Percentiles rank a stretch among this genome's conserved stretches.
These are phyloP conservation scores for Physaria fendleri DNA, from an alignment of 345 rosid genomes.

Conservation along the genomic window DNA sequence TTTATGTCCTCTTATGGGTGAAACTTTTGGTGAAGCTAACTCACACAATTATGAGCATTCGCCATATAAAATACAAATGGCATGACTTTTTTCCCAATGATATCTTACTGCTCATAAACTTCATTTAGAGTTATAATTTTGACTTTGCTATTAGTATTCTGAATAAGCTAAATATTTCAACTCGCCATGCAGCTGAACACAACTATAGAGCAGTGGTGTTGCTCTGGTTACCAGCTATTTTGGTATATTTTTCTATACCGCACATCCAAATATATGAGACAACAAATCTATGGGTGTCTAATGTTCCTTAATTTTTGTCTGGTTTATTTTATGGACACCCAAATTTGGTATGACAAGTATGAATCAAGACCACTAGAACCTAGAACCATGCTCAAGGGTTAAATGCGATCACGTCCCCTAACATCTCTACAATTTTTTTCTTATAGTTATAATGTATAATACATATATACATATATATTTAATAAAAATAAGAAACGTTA, in stretches of 20 bases:
- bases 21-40: conserved; percentile 88
- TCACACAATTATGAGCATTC: conserved; percentile 67
- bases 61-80: conserved; percentile 62
- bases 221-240: conserved; percentile 73
- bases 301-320: conserved; percentile 31
- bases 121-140: neutral
- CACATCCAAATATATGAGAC: neutral
- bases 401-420: too few relatives aligned
- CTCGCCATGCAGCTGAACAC: conserved; percentile 47
- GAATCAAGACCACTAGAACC: too few relatives aligned
- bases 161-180: conserved; percentile 4
- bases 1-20: conserved; percentile 40
- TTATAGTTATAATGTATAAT: too few relatives aligned
- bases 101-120: conserved; percentile 20
- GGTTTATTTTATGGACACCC: conserved; percentile 95
- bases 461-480: too few relatives aligned
- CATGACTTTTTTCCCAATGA: conserved; percentile 89
- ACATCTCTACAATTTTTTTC: too few relatives aligned
- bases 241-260: conserved; percentile 40
- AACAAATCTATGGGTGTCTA: conserved; percentile 7
- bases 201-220: conserved; percentile 72
- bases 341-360: conserved; percentile 97
- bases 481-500: too few relatives aligned
- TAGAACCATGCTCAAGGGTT: too few relatives aligned
- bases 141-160: neutral